Base-by-base conservation (phyloP, 768 basidiomycete species). In the Roridomyces roridus region DNA sequence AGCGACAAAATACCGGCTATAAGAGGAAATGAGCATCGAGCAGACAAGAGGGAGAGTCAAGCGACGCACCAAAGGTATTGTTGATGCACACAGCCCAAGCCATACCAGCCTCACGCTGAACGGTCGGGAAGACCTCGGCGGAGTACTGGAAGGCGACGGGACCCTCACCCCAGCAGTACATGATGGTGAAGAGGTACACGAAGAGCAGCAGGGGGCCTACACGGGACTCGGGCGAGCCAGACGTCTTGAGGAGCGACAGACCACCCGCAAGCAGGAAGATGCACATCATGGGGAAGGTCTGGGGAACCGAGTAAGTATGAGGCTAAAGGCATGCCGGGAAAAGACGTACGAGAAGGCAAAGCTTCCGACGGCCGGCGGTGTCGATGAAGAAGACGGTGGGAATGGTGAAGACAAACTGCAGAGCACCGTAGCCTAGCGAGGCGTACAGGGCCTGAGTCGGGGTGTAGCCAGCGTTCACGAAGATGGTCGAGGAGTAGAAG, bases 241-340 rank as follows among this genome's bases (percentile, higher is more conserved):
- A 65, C 43, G 24, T 41, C 34, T 76, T 72, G 34, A 68, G 51
- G 25, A 70, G 66, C 26, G 72, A 74, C 18, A 77, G 70, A 21
- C 78, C 77, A 28, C 76, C 71, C 21, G 70, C 70, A 29, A 79
- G 71, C 17, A 79, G 67, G 59, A 72, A 74, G 43, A 71, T 59
- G 25, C 72, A 70, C 79, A 81, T 80, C 45, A 68, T 59, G 2
- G 80, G 80, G 74, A 81, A 80, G 5, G 77, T 78, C 53, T 55
- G 31, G 41, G 10, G 18, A 45, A 20, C 10, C 28, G 42, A n/a
- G 25, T 34, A 6, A 51, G 40, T 17, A 26, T 28, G 28, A 3
- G 25, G 36, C 67, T 62, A 15, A 77, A 67, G 9, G 7, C 12
- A 25, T 8, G 39, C 14, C 10, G 45, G 74, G 68, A 3, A 74